Conservation (phyloP, 2,329 filamentous ascomycete genomes). For the Aspergillus sp. region DNA sequence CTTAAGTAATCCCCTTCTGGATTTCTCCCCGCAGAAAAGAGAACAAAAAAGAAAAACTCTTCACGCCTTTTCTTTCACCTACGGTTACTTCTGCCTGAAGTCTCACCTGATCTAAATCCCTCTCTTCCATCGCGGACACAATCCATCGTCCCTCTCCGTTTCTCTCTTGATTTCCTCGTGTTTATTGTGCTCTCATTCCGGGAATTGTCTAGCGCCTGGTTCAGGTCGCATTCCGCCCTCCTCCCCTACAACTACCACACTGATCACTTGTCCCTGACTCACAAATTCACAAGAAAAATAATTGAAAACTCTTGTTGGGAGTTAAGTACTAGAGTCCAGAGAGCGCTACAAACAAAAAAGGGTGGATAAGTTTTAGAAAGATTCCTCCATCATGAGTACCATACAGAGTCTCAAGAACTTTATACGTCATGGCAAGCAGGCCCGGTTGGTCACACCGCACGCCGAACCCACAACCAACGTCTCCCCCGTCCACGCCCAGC, state of each 20-base stretch:
- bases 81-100: background rate
- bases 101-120: background rate
- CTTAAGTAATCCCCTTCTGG: background rate
- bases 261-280: no score
- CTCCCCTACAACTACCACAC: no score
- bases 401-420: conserved; percentile 98
- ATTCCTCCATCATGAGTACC: conserved; percentile 48
- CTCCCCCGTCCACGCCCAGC: conserved; percentile 57
- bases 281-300: no score
- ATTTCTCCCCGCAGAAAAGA: no score
- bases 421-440: conserved; percentile 96
- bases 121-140: background rate
- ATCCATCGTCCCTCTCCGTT: no score
- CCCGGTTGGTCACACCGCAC: conserved; percentile 57
- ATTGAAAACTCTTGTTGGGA: no score
- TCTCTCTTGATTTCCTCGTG: no score
- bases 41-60: background rate
- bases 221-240: no score
- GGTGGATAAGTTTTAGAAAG: background rate
- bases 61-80: background rate
- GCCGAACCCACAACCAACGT: conserved; percentile 56
- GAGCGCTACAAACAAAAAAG: background rate
- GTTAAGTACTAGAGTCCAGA: no score
- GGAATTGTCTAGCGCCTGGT: no score
- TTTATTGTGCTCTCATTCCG: no score